Percentiles rank a stretch among this genome's conserved stretches.
phyloP scores from a whole-genome alignment of 2,329 filamentous ascomycete species.

The Exophiala aquamarina region DNA sequence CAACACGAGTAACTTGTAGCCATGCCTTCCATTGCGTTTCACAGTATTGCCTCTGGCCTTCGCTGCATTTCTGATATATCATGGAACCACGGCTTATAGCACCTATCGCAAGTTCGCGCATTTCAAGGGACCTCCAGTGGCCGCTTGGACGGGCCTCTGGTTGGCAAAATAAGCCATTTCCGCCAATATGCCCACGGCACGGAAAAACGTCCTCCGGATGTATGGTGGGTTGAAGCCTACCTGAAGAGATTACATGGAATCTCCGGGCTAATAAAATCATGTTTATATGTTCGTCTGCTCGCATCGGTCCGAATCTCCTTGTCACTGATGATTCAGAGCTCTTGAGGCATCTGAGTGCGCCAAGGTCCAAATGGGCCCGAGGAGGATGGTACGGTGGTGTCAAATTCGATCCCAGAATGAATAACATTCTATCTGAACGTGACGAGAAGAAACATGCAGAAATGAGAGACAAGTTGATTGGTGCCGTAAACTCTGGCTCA shows the following conservation, averaged over 20 bases:
- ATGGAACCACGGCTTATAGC: background rate
- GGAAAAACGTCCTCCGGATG: background rate
- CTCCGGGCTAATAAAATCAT: background rate
- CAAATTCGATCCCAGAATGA: slow-evolving; percentile 12
- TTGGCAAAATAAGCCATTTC: slow-evolving; percentile 3
- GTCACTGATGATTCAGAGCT: slow-evolving; percentile 11
- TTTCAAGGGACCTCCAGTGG: slow-evolving; percentile 6
- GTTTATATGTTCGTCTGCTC: slow-evolving; percentile 22
- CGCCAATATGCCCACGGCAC: background rate
- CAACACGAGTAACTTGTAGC: background rate
- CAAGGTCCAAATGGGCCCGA: slow-evolving; percentile 7
- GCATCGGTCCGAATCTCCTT: slow-evolving; percentile 13
- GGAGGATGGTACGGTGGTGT: slow-evolving; percentile 15
- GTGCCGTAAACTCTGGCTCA: slow-evolving; percentile 4
- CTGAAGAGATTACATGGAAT: no score
- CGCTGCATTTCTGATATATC: background rate
- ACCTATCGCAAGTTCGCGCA: slow-evolving; percentile 4
- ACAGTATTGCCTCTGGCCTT: background rate
- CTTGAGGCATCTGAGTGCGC: slow-evolving; percentile 6
- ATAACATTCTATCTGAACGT: slow-evolving; percentile 17
- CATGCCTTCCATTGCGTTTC: background rate
- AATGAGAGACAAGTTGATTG: slow-evolving; percentile 14
- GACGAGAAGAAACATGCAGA: slow-evolving; percentile 13
- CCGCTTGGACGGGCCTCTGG: slow-evolving; percentile 8
- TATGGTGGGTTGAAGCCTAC: background rate